Conservation (phyloP, 176 grass and related monocot genomes). For the Eremochloa ophiuroides region DNA sequence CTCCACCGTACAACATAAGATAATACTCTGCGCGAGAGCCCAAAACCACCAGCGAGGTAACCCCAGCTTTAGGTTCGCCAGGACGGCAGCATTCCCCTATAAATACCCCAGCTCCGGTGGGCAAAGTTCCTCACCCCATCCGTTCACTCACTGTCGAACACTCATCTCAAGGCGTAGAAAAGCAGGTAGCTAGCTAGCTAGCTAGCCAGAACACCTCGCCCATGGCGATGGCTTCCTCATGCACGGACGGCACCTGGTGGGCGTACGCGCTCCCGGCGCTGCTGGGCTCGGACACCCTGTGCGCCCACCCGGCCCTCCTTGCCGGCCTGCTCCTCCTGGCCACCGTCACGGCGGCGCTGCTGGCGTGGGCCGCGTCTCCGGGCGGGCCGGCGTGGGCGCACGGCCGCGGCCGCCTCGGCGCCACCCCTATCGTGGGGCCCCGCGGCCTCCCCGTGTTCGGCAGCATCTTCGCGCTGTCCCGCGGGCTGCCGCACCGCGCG, state of each 20-base stretch:
- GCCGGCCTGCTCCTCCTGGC: slow-evolving; percentile 27
- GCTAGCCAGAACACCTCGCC: background rate
- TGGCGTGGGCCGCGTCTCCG: slow-evolving; percentile 46
- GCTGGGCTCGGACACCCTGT: slow-evolving; percentile 36
- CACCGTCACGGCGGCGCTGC: slow-evolving; percentile 16
- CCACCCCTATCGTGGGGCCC: slow-evolving; percentile 13
- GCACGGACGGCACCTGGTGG: slow-evolving; percentile 59
- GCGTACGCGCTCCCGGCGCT: slow-evolving; percentile 49
- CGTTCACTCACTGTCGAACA: background rate
- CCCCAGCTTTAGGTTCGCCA: no score
- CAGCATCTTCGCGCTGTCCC: slow-evolving; percentile 49
- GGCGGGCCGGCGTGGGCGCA: slow-evolving; percentile 53
- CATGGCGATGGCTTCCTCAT: slow-evolving; percentile 21
- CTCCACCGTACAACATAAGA: no score
- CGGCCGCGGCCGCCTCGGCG: slow-evolving; percentile 33
- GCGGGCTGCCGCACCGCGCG: slow-evolving; percentile 49
- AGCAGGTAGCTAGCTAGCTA: background rate
- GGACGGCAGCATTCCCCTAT: background rate
- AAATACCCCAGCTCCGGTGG: background rate
- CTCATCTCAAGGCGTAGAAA: background rate
- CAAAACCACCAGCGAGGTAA: no score
- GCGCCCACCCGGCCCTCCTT: slow-evolving; percentile 28
- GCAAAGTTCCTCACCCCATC: background rate
- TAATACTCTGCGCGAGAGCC: no score
- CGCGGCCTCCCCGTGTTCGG: slow-evolving; percentile 63